Percentiles rank a stretch among this genome's conserved stretches.
Evolutionary conservation across 257 asterid species (phyloP).

Genomic region (Salvia hispanica): DNA sequence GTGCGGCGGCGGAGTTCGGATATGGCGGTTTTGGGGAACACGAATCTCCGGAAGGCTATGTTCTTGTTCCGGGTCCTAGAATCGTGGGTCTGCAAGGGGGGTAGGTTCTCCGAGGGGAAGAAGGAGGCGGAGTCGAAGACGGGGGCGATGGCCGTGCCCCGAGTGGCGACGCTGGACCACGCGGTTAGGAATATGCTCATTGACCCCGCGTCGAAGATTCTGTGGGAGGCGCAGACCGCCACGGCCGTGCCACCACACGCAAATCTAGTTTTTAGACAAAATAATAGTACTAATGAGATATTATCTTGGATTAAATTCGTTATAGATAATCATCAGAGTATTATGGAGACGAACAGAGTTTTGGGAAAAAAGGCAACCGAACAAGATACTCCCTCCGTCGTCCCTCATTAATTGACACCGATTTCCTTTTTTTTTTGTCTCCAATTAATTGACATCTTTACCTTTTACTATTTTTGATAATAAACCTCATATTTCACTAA

Average conservation of each 20-base stretch:
- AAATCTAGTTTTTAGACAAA: constrained; percentile 6
- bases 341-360: too few relatives aligned
- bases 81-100: constrained; percentile 12
- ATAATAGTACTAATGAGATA: too few relatives aligned
- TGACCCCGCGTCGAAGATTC: constrained; percentile 29
- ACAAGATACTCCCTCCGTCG: too few relatives aligned
- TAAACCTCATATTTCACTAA: too few relatives aligned
- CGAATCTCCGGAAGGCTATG: constrained; percentile 26
- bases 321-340: too few relatives aligned
- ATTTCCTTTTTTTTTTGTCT: too few relatives aligned
- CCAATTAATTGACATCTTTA: too few relatives aligned
- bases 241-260: constrained; percentile 41
- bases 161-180: constrained; percentile 31
- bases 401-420: too few relatives aligned
- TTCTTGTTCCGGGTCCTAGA: constrained; percentile 10
- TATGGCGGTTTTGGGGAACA: constrained; percentile 28
- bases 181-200: constrained; percentile 32
- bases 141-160: background rate
- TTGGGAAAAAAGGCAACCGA: too few relatives aligned
- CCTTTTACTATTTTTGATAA: too few relatives aligned
- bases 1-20: constrained; percentile 15
- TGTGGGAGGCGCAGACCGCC: constrained; percentile 33
- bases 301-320: too few relatives aligned
- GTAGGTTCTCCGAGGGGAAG: constrained; percentile 33
- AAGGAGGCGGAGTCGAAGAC: constrained; percentile 27